Evolutionary conservation across 208 protist species (phyloP).

Genomic region (Trypanosoma grayi): DNA sequence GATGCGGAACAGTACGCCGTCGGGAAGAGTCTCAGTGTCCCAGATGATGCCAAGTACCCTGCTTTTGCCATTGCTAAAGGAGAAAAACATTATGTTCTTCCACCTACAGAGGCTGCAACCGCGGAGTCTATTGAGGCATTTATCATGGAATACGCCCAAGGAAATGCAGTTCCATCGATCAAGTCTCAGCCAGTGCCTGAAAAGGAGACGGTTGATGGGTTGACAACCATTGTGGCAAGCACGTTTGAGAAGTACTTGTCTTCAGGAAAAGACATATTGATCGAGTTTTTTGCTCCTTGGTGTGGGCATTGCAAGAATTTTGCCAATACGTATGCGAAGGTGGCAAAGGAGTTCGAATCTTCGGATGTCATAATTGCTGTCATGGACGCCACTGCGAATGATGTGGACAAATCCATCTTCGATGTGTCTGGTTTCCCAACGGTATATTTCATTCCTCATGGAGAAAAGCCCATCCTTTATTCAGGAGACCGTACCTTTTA

Average conservation of each 20-base stretch:
- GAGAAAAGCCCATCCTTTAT: constrained; percentile 26
- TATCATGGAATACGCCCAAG: constrained; percentile 49
- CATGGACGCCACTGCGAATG: constrained; percentile 57
- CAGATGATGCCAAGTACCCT: constrained; percentile 58
- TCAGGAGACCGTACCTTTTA: constrained; percentile 38
- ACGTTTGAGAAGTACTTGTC: constrained; percentile 55
- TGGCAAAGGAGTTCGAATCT: constrained; percentile 47
- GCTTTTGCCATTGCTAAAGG: constrained; percentile 69
- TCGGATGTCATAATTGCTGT: constrained; percentile 58
- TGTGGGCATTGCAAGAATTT: constrained; percentile 81
- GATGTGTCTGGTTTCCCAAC: constrained; percentile 60
- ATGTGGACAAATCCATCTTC: constrained; percentile 37
- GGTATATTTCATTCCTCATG: constrained; percentile 51
- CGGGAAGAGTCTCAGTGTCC: constrained; percentile 56
- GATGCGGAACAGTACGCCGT: constrained; percentile 69
- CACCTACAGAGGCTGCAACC: constrained; percentile 37
- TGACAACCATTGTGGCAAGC: constrained; percentile 79
- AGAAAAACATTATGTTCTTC: constrained; percentile 52
- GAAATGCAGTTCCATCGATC: constrained; percentile 38
- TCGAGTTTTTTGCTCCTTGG: constrained; percentile 94
- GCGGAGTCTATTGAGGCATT: constrained; percentile 48
- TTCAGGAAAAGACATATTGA: constrained; percentile 49
- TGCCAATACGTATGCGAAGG: constrained; percentile 34
- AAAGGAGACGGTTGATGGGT: constrained; percentile 64
- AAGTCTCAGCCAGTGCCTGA: constrained; percentile 66